These are phyloP conservation scores for Plasmodium malariae DNA, from an alignment of 169 alveolate genomes.

Conservation along the genomic window DNA sequence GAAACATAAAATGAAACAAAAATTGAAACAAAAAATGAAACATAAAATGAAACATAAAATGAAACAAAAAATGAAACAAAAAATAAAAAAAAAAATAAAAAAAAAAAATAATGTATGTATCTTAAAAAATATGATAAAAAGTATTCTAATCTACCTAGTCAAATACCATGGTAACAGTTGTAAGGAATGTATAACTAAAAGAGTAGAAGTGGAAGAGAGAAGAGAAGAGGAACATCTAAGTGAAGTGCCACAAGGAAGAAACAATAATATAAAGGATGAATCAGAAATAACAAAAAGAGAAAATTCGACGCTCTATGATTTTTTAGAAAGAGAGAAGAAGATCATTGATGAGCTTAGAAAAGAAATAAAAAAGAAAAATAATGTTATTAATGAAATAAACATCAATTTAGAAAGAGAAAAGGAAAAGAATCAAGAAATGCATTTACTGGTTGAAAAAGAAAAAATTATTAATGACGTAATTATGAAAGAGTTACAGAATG, in stretches of 20 bases:
- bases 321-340: conserved; percentile 54
- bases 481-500: neutral
- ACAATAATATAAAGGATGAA: neutral
- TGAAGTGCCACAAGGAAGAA: neutral
- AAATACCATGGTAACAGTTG: neutral
- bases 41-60: neutral
- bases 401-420: neutral
- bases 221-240: neutral
- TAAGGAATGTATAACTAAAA: too few relatives aligned
- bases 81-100: too few relatives aligned
- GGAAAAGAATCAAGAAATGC: neutral
- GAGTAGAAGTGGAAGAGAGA: neutral
- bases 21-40: neutral
- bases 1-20: too few relatives aligned
- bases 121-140: conserved; percentile 14
- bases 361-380: conserved; percentile 43
- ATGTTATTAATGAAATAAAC: neutral
- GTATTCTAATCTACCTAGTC: neutral
- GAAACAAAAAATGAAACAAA: neutral
- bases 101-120: conserved; percentile 13
- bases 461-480: neutral
- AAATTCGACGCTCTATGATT: neutral
- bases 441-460: neutral
- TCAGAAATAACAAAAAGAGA: neutral
- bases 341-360: neutral